A percentile compares a stretch with the other conserved stretches of the same genome.
Evolutionary conservation across 2,329 filamentous ascomycete genomes (phyloP).

Genomic region (Aspergillus sp.): DNA sequence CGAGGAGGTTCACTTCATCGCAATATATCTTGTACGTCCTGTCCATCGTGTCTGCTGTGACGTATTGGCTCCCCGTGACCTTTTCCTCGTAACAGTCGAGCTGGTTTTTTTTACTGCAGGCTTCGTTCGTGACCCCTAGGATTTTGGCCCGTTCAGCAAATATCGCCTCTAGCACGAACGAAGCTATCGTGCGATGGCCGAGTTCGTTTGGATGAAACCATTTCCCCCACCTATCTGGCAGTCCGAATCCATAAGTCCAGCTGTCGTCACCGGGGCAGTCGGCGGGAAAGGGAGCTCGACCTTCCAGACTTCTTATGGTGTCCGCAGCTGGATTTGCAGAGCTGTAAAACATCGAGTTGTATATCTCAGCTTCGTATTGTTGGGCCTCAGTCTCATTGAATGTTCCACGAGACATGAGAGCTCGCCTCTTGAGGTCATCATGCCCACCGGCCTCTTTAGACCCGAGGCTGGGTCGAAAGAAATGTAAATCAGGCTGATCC

Average conservation of each 20-base stretch:
- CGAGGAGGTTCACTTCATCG: background rate
- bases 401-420: background rate
- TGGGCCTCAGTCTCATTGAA: background rate
- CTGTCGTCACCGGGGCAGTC: background rate
- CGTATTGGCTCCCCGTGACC: background rate
- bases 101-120: background rate
- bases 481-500: slow-evolving; percentile 31
- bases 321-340: background rate
- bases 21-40: slow-evolving; percentile 4
- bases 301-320: background rate
- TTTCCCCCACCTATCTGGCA: slow-evolving; percentile 31
- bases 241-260: slow-evolving; percentile 6
- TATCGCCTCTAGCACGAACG: slow-evolving; percentile 8
- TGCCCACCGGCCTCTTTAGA: background rate
- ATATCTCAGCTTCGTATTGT: background rate
- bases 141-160: background rate
- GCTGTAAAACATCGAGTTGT: background rate
- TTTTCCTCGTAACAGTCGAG: background rate
- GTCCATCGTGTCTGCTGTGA: background rate
- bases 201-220: slow-evolving; percentile 37
- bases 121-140: background rate
- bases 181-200: slow-evolving; percentile 19
- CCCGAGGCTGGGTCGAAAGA: slow-evolving; percentile 27
- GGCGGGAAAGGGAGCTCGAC: background rate
- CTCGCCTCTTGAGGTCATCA: background rate